phyloP scores from a whole-genome alignment of 2,329 filamentous ascomycete species.

The Sporothrix dimorphospora region DNA sequence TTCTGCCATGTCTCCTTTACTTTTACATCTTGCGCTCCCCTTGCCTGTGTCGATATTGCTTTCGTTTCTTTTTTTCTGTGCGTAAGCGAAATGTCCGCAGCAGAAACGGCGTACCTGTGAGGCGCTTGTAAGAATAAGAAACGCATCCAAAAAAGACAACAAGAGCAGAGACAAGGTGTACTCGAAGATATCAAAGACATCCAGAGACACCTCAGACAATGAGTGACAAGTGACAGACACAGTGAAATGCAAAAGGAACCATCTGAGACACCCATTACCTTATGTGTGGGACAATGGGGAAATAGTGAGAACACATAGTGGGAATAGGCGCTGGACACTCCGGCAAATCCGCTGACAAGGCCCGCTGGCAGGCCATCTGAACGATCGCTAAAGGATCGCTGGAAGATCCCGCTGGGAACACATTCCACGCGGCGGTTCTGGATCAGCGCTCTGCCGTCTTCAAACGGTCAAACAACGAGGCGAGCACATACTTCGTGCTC shows the following conservation, averaged over 20 bases:
- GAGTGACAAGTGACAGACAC: constrained; percentile 8
- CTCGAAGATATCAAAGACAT: constrained; percentile 10
- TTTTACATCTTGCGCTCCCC: not conserved
- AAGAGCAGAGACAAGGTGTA: not conserved
- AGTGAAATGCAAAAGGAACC: not conserved
- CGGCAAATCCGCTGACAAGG: not conserved
- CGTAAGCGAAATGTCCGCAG: constrained; percentile 6
- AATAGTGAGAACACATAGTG: not conserved
- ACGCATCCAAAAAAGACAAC: not conserved
- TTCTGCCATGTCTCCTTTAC: not conserved
- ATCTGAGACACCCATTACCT: constrained; percentile 17
- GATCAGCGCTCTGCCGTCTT: constrained; percentile 6
- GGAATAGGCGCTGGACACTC: not conserved
- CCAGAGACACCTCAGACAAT: not conserved
- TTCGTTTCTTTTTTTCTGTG: not conserved
- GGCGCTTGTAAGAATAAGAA: not conserved
- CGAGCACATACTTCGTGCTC: constrained; percentile 18
- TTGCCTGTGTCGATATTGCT: not conserved
- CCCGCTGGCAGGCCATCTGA: not conserved
- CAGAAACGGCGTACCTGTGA: not conserved
- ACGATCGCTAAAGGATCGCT: constrained; percentile 11
- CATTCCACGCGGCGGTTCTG: constrained; percentile 19
- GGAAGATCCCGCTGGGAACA: not conserved
- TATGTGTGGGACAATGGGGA: not conserved
- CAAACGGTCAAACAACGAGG: constrained; percentile 5